Evolutionary conservation across 192 early-diverging fungal genomes (phyloP).

Genomic region (Backusella australiensis): DNA sequence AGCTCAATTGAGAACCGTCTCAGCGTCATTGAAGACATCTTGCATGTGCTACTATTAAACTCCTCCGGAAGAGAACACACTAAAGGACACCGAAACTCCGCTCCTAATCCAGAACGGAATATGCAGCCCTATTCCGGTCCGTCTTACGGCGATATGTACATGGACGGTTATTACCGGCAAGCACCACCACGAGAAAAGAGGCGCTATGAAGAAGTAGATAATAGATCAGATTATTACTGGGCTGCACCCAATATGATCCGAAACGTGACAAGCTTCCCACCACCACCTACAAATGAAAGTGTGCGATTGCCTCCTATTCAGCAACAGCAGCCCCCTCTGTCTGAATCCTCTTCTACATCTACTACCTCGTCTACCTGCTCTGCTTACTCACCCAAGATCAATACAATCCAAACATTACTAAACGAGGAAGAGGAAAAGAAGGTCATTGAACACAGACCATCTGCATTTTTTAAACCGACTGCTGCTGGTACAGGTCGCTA

Average conservation of each 20-base stretch:
- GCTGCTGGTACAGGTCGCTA: conserved; percentile 3
- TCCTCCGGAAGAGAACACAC: conserved; percentile 6
- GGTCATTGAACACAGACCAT: conserved; percentile 7
- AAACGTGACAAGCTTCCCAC: background rate
- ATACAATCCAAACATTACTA: conserved; percentile 13
- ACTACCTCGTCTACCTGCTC: conserved; percentile 17
- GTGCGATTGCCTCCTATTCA: background rate
- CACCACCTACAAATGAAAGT: background rate
- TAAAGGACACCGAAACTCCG: conserved; percentile 12
- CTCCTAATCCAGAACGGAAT: conserved; percentile 1
- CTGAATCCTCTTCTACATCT: conserved; percentile 20
- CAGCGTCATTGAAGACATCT: conserved; percentile 20
- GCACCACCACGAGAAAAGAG: background rate
- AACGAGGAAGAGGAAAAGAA: conserved; percentile 7
- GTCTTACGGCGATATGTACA: conserved; percentile 14
- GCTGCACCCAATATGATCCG: conserved; percentile 1
- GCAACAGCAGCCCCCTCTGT: background rate
- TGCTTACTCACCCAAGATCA: conserved; percentile 2
- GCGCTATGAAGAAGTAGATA: background rate
- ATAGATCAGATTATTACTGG: background rate
- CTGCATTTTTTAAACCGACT: conserved; percentile 7
- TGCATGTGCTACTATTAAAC: conserved; percentile 10
- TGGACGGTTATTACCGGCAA: background rate
- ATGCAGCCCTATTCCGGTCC: conserved; percentile 20
- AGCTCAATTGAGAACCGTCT: conserved; percentile 23